Percentiles rank a stretch among this genome's conserved stretches.
phyloP scores from a whole-genome alignment of 345 rosid species.

The Heritiera littoralis region DNA sequence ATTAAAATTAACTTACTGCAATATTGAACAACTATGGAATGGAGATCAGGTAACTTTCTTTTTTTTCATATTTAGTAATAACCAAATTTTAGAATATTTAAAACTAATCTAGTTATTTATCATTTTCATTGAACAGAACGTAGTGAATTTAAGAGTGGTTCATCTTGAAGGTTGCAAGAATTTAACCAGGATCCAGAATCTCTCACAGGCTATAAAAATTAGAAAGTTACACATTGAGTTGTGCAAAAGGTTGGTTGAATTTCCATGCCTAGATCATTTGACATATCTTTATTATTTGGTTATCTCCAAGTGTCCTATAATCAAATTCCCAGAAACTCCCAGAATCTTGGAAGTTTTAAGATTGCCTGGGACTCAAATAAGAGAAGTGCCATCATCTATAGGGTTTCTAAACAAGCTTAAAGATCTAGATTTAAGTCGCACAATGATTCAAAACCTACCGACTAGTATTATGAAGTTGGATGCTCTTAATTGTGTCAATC shows the following conservation, averaged over 20 bases:
- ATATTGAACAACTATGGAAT: conserved; percentile 30
- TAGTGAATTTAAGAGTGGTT: conserved; percentile 30
- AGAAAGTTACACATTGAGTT: conserved; percentile 22
- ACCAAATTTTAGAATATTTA: neutral
- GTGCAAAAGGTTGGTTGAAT: conserved; percentile 29
- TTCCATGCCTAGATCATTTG: conserved; percentile 8
- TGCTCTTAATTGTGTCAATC: neutral
- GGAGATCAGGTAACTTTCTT: conserved; percentile 20
- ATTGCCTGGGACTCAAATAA: neutral
- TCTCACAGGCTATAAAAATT: conserved; percentile 28
- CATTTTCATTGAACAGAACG: conserved; percentile 18
- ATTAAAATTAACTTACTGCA: conserved; percentile 23
- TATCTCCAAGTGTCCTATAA: neutral
- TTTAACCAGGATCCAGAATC: conserved; percentile 23
- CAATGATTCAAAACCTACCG: neutral
- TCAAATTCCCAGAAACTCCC: neutral
- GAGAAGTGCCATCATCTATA: neutral
- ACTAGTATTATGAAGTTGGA: neutral
- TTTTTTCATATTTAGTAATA: neutral
- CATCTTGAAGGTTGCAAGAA: conserved; percentile 22
- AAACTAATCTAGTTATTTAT: neutral
- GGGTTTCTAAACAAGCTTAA: neutral
- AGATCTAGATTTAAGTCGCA: neutral
- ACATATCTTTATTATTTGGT: neutral
- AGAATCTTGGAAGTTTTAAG: no score